Evolutionary conservation across 805 yeast genomes (phyloP).

Genomic region (Yueomyces sp.): DNA sequence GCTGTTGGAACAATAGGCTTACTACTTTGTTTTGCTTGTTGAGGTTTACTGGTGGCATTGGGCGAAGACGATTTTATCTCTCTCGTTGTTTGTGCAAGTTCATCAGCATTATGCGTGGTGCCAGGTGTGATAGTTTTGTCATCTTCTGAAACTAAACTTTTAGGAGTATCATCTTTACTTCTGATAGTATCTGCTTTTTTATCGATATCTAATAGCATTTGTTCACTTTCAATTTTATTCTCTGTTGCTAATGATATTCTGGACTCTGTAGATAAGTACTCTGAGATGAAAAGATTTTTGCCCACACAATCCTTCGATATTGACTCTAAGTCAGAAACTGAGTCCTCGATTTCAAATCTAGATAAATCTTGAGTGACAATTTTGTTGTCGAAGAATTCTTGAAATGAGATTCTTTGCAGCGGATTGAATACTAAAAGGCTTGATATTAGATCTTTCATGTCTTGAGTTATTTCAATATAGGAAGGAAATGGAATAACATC

Average conservation of each 20-base stretch:
- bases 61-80: neutral
- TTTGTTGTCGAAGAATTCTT: slow-evolving; percentile 72
- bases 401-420: slow-evolving; percentile 74
- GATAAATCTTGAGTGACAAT: slow-evolving; percentile 43
- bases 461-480: slow-evolving; percentile 47
- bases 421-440: slow-evolving; percentile 75
- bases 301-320: slow-evolving; percentile 56
- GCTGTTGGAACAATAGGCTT: slow-evolving; percentile 1
- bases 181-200: neutral
- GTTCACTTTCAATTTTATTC: neutral
- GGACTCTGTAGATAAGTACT: slow-evolving; percentile 35
- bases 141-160: neutral
- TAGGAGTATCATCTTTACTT: neutral
- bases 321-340: slow-evolving; percentile 40
- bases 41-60: neutral
- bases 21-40: neutral
- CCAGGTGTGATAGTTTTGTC: neutral
- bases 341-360: slow-evolving; percentile 25
- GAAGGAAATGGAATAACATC: slow-evolving; percentile 71
- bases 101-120: neutral
- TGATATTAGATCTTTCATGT: slow-evolving; percentile 57
- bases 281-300: slow-evolving; percentile 65
- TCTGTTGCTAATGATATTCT: neutral
- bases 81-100: neutral
- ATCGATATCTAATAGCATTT: neutral